Conservation (phyloP, 176 grass and related monocot genomes). For the Themeda triandra region DNA sequence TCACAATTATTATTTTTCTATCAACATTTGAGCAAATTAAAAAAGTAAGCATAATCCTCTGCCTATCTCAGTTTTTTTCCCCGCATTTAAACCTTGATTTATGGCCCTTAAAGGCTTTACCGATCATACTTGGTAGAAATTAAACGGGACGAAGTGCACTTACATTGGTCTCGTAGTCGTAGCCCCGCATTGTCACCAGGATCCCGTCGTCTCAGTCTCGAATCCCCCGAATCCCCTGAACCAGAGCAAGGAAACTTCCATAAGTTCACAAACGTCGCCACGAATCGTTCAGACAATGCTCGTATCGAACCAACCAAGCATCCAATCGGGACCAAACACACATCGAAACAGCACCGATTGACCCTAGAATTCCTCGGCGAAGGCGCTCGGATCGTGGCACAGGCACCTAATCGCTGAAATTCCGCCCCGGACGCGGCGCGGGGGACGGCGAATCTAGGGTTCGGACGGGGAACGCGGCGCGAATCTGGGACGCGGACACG, state of each 20-base stretch:
- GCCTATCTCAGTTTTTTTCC: neutral
- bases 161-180: constrained; percentile 53
- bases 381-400: neutral
- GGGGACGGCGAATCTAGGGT: constrained; percentile 24
- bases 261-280: neutral
- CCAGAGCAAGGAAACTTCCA: neutral
- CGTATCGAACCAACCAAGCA: neutral
- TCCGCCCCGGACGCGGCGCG: neutral
- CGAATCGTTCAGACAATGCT: neutral
- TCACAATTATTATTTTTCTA: neutral
- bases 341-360: neutral
- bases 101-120: neutral
- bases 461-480: neutral
- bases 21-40: neutral
- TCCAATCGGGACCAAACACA: neutral
- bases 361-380: neutral
- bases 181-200: constrained; percentile 39
- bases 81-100: neutral
- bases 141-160: neutral
- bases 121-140: neutral
- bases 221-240: constrained; percentile 38
- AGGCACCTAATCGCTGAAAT: neutral
- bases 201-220: neutral
- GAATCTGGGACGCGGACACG: constrained; percentile 30
- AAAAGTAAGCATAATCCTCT: neutral